Conservation (phyloP, 805 yeast genomes). For the Saturnispora gosingensis region DNA sequence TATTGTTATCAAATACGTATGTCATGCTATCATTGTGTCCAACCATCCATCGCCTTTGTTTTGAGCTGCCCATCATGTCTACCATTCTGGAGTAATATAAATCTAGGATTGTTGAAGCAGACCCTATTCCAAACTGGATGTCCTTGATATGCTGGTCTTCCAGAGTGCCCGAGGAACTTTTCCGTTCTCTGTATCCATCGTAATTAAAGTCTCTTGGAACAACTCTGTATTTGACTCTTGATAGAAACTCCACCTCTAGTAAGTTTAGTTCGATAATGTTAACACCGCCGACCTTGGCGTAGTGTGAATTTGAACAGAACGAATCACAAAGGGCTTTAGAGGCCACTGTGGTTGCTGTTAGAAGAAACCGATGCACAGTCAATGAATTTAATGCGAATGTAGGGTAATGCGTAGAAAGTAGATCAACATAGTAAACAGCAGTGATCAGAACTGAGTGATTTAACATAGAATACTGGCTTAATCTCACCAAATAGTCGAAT, state of each 20-base stretch:
- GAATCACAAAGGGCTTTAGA: slow-evolving; percentile 89
- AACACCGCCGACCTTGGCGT: slow-evolving; percentile 94
- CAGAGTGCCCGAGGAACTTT: slow-evolving; percentile 20
- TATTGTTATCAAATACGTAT: slow-evolving; percentile 7
- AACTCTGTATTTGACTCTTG: slow-evolving; percentile 69
- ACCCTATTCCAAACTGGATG: slow-evolving; percentile 22
- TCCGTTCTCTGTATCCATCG: slow-evolving; percentile 22
- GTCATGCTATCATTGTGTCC: slow-evolving; percentile 25
- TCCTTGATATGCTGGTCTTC: slow-evolving; percentile 15
- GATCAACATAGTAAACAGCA: slow-evolving; percentile 83
- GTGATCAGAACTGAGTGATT: slow-evolving; percentile 77
- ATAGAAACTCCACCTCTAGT: slow-evolving; percentile 79
- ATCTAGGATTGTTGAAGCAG: slow-evolving; percentile 34
- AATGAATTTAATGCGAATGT: slow-evolving; percentile 78
- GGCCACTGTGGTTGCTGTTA: slow-evolving; percentile 86
- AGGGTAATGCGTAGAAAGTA: slow-evolving; percentile 68
- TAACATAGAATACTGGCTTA: slow-evolving; percentile 75
- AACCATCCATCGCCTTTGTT: slow-evolving; percentile 13
- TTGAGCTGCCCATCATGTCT: slow-evolving; percentile 35
- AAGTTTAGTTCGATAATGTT: slow-evolving; percentile 75
- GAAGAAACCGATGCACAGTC: slow-evolving; percentile 85
- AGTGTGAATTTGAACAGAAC: slow-evolving; percentile 87
- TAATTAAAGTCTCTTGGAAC: slow-evolving; percentile 44
- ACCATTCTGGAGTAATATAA: slow-evolving; percentile 43
- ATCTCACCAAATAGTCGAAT: slow-evolving; percentile 62